Base-by-base conservation (phyloP, 1,284 basidiomycete genomes). In the Ceratobasidium sp. region DNA sequence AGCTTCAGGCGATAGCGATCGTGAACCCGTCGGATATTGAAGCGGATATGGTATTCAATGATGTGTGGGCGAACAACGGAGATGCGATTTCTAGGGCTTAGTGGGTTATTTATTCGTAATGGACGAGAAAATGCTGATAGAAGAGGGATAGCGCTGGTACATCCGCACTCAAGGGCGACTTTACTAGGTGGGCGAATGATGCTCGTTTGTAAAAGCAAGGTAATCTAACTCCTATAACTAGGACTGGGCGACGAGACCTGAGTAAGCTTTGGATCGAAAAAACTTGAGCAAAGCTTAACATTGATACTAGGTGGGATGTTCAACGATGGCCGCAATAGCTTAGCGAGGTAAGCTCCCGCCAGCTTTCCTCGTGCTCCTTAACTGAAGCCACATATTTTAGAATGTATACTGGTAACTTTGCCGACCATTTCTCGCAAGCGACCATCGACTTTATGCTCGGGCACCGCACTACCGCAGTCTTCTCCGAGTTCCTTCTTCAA, bases 391-490 rank as follows among this genome's bases (percentile, higher is more conserved):
- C 12, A 57, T 33, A 78, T 77, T 78, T 64, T 79, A 90, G 94
- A 82, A 91, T 95, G 91, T 95, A 94, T 84, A 92, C 92, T 7
- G 92, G 94, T 26, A 93, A 94, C 2, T 95, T 97, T 82, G 93
- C 93, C 78, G 97, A 99, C 85, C 99, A 97, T 91, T 99, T 98
- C 86, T 93, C 91, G 71, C 97, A 99, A 86, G 94, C 96, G 0
- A 94, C 96, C 67, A 96, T 97, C 81, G 96, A 97, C 83, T 98
- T 93, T 83, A 91, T 95, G 87, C 91, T 96, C 67, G 96, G 96
- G 38, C 92, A 96, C 84, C 93, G 96, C 77, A 93, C 92, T 0
- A 83, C 92, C 28, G 89, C 93, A 46, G 95, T 97, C 3, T 98
- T 98, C 85, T 93, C 94, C 48, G 96, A 98, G 84, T 98, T 98